phyloP scores from a whole-genome alignment of 768 basidiomycete genomes.

The Amanita jacksonii region DNA sequence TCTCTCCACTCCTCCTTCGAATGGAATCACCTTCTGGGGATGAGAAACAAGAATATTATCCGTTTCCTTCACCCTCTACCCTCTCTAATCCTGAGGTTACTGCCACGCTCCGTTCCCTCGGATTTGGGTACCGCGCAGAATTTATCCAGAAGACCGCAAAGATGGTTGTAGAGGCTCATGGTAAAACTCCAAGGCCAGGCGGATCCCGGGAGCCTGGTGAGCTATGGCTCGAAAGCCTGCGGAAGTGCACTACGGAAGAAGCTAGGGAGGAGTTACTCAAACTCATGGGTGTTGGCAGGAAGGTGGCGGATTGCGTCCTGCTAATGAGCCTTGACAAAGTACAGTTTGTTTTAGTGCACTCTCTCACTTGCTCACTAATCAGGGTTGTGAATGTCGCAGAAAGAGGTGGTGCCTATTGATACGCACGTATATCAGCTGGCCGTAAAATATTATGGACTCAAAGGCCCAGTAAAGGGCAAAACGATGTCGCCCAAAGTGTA shows the following conservation, averaged over 20 bases:
- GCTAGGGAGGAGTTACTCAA: conserved; percentile 71
- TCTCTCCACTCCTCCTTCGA: conserved; percentile 55
- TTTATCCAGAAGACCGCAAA: conserved; percentile 80
- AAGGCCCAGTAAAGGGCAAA: conserved; percentile 35
- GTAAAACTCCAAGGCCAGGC: conserved; percentile 11
- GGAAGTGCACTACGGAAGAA: conserved; percentile 37
- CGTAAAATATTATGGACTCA: conserved; percentile 64
- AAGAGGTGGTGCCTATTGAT: conserved; percentile 87
- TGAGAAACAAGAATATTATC: conserved; percentile 44
- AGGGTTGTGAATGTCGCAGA: conserved; percentile 30
- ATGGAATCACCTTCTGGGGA: conserved; percentile 23
- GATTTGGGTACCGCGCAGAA: conserved; percentile 92
- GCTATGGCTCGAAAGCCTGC: conserved; percentile 47
- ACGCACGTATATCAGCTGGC: conserved; percentile 93
- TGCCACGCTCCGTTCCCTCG: conserved; percentile 61
- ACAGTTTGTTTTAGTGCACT: background rate
- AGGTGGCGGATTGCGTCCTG: conserved; percentile 92
- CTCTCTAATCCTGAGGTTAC: conserved; percentile 53
- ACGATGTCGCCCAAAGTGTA: conserved; percentile 73
- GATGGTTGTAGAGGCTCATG: conserved; percentile 59
- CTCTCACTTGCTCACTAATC: background rate
- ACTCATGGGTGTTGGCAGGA: conserved; percentile 88
- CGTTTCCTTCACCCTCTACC: conserved; percentile 74
- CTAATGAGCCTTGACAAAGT: conserved; percentile 93
- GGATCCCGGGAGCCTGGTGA: conserved; percentile 39